Evolutionary conservation across 352 stramenopile genomes (phyloP), one percentile per base, ranked within the genome.

Genomic region (Globisporangium irregulare): DNA sequence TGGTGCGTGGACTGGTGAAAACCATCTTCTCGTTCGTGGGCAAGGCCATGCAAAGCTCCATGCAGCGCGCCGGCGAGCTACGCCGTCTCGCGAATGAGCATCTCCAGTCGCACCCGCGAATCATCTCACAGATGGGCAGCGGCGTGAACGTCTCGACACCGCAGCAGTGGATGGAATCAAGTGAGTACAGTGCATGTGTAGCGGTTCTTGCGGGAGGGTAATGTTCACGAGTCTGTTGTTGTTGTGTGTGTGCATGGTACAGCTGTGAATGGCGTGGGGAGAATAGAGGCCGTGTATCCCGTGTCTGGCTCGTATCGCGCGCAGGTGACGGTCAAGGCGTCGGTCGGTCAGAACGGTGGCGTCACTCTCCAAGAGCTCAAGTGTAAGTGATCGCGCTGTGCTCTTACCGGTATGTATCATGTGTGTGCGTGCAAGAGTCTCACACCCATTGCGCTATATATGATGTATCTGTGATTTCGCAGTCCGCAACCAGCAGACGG

Each of bases 111-210:
- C 86, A 90, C 58, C 64, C 74, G 25, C 74, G 73, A n/a, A 72
- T 93, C n/a, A 60, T 80, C 7, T 67, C 77, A 8, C 68, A 84
- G 62, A 73, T 91, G 70, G 85, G 85, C 25, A 68, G 69, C 2
- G 50, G 76, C 24, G 79, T 90, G 24, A 79, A 70, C 43, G 74
- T 91, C 50, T 84, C 75, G 24, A 80, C 75, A 18, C 85, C 85
- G 7, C 74, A 86, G 64, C 79, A 90, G 66, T 93, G 85, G 85
- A 84, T 86, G 56, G 85, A 93, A 62, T 88, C 81, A 50, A 88
- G 85, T 93, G 77, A 22, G 82, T 84, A 27, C 53, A 10, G 1
- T 25, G 24, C 3, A 20, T 58, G 38, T 32, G 50, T 14, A 25
- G 14, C 50, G 18, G 41, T 9, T 50, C 2, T 43, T 38, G 27